phyloP scores from a whole-genome alignment of 768 basidiomycete genomes.

The Leccinum ochraceum region DNA sequence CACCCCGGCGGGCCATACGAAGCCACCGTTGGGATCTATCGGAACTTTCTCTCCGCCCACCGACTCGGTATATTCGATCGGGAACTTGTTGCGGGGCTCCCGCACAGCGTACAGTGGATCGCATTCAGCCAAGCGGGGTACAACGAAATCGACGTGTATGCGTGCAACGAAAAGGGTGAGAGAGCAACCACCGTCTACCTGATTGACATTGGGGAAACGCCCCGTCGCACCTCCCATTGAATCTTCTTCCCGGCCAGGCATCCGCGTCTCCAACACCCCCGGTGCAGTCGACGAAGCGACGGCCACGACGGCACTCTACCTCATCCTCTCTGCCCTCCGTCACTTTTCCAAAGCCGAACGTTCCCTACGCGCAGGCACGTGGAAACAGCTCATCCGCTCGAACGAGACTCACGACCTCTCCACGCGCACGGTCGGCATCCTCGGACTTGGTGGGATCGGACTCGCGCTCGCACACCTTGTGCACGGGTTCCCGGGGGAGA shows the following conservation, averaged over 20 bases:
- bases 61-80: constrained; percentile 51
- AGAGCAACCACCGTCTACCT: constrained; percentile 34
- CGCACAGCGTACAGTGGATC: constrained; percentile 73
- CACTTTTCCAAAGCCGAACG: constrained; percentile 69
- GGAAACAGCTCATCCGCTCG: constrained; percentile 52
- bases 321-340: constrained; percentile 75
- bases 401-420: constrained; percentile 61
- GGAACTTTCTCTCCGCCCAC: constrained; percentile 44
- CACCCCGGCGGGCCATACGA: constrained; percentile 47
- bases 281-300: constrained; percentile 89
- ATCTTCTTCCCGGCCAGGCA: background rate
- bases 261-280: constrained; percentile 70
- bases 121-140: constrained; percentile 90
- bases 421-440: constrained; percentile 66
- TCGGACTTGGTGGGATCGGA: constrained; percentile 80
- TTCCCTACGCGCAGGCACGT: constrained; percentile 49
- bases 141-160: constrained; percentile 75
- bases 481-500: constrained; percentile 68
- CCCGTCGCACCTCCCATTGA: too few species aligned
- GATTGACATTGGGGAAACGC: too few species aligned
- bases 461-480: constrained; percentile 67
- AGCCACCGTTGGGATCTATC: constrained; percentile 49
- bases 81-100: constrained; percentile 58
- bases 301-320: constrained; percentile 83
- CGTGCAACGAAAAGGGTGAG: constrained; percentile 74